These are phyloP conservation scores for Xylariales sp. DNA, from an alignment of 2,329 filamentous ascomycete genomes.

Conservation along the genomic window DNA sequence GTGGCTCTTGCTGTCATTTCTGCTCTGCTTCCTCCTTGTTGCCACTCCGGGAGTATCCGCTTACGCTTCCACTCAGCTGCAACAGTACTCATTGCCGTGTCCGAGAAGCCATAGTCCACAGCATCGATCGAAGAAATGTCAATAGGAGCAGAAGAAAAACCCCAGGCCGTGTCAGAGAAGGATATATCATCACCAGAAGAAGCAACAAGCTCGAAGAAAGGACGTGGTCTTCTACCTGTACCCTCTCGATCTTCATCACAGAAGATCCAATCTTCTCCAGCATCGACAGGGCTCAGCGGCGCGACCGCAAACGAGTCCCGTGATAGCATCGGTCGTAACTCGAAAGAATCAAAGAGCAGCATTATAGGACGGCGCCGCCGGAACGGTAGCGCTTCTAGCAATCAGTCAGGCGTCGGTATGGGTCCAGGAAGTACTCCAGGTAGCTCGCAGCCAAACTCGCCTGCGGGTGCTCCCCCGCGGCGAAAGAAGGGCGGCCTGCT, in stretches of 20 bases:
- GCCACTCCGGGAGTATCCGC: no score
- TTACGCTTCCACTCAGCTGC: background rate
- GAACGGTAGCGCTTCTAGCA: conserved; percentile 66
- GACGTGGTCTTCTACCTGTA: conserved; percentile 50
- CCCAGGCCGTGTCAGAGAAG: conserved; percentile 21
- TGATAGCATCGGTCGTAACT: conserved; percentile 60
- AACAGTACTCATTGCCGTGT: background rate
- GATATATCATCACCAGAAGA: conserved; percentile 17
- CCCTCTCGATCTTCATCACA: conserved; percentile 61
- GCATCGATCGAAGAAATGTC: conserved; percentile 17
- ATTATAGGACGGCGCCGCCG: conserved; percentile 57
- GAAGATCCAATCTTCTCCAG: conserved; percentile 54
- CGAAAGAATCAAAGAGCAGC: conserved; percentile 62
- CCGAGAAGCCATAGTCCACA: background rate
- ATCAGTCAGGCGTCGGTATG: conserved; percentile 51
- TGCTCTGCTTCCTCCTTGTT: background rate
- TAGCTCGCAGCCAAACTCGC: conserved; percentile 48
- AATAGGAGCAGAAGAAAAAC: conserved; percentile 19
- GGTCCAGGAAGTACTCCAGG: conserved; percentile 45
- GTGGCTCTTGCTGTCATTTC: background rate
- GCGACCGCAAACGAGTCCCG: conserved; percentile 54
- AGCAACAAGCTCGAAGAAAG: conserved; percentile 21
- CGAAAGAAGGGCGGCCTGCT: conserved; percentile 54
- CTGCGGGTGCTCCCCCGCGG: conserved; percentile 39
- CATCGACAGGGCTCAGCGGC: conserved; percentile 56